These are phyloP conservation scores for Colletotrichum sp. DNA, from an alignment of 2,329 filamentous ascomycete genomes.

Conservation along the genomic window DNA sequence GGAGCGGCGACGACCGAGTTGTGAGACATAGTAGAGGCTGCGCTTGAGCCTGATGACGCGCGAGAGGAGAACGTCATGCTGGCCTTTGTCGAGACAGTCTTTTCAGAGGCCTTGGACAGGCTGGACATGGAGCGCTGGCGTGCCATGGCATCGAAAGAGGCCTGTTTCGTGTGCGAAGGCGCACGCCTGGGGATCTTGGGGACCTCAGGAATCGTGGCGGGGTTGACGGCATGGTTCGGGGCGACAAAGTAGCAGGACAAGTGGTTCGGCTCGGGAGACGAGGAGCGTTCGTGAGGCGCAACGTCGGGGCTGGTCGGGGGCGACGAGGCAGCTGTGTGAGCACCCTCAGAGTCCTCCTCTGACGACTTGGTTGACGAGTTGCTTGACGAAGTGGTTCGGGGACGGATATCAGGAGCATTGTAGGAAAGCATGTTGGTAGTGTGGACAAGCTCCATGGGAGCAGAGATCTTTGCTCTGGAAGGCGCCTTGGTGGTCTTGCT, in stretches of 20 bases:
- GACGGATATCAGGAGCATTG: constrained; percentile 82
- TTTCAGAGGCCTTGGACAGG: constrained; percentile 58
- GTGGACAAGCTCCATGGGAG: constrained; percentile 84
- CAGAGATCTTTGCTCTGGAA: constrained; percentile 79
- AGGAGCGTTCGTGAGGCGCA: constrained; percentile 56
- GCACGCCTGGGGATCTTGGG: constrained; percentile 72
- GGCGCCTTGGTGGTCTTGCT: constrained; percentile 55
- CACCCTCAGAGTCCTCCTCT: constrained; percentile 74
- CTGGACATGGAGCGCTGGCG: constrained; percentile 68
- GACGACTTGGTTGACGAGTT: constrained; percentile 63
- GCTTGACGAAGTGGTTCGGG: constrained; percentile 55
- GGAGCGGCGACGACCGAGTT: constrained; percentile 32
- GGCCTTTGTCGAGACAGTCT: constrained; percentile 60
- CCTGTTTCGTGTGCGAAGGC: constrained; percentile 87
- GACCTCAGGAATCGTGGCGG: constrained; percentile 44
- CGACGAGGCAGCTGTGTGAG: constrained; percentile 59
- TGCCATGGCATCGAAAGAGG: constrained; percentile 74
- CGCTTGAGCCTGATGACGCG: constrained; percentile 61
- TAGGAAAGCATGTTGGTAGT: constrained; percentile 97
- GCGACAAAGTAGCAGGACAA: constrained; percentile 69
- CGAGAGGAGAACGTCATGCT: constrained; percentile 60
- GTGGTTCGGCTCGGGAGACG: constrained; percentile 69
- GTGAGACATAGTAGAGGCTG: constrained; percentile 53
- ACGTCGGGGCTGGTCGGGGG: constrained; percentile 74
- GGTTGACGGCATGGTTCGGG: constrained; percentile 50